A percentile compares a stretch with the other conserved stretches of the same genome.
These are phyloP conservation scores for Clathrospora elynae DNA, from an alignment of 2,329 filamentous ascomycete genomes.

Conservation along the genomic window DNA sequence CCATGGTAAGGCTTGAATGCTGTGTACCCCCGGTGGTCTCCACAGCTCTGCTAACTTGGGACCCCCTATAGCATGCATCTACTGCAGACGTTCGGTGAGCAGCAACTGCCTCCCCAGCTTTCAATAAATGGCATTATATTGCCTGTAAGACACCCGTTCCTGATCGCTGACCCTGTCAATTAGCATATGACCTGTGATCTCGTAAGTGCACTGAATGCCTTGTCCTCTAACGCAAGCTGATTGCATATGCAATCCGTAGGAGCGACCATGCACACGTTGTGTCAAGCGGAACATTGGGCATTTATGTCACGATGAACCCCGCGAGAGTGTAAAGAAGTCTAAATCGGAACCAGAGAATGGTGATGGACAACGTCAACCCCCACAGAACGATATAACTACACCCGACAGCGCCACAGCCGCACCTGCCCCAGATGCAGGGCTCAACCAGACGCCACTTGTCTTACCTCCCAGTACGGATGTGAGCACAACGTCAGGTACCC, in stretches of 20 bases:
- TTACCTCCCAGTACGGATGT: conserved; percentile 42
- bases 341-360: conserved; percentile 60
- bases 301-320: conserved; percentile 95
- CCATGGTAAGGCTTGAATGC: conserved; percentile 50
- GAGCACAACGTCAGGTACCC: conserved; percentile 67
- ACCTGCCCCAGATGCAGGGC: conserved; percentile 45
- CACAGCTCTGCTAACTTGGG: conserved; percentile 38
- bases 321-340: conserved; percentile 79
- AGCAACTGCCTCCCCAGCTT: conserved; percentile 31
- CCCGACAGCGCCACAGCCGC: conserved; percentile 39
- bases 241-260: conserved; percentile 59
- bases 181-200: conserved; percentile 62
- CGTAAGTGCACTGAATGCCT: conserved; percentile 37
- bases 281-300: conserved; percentile 99
- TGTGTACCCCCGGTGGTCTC: conserved; percentile 29
- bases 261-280: conserved; percentile 94
- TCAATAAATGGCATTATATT: conserved; percentile 28
- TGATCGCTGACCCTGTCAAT: conserved; percentile 43
- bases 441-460: conserved; percentile 46
- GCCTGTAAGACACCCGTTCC: conserved; percentile 23
- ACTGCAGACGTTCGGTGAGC: conserved; percentile 59
- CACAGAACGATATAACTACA: conserved; percentile 36
- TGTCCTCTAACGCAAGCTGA: conserved; percentile 39
- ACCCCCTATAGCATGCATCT: conserved; percentile 54
- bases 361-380: conserved; percentile 38